Conservation (phyloP, 345 rosid species). For the Syzygium grande region DNA sequence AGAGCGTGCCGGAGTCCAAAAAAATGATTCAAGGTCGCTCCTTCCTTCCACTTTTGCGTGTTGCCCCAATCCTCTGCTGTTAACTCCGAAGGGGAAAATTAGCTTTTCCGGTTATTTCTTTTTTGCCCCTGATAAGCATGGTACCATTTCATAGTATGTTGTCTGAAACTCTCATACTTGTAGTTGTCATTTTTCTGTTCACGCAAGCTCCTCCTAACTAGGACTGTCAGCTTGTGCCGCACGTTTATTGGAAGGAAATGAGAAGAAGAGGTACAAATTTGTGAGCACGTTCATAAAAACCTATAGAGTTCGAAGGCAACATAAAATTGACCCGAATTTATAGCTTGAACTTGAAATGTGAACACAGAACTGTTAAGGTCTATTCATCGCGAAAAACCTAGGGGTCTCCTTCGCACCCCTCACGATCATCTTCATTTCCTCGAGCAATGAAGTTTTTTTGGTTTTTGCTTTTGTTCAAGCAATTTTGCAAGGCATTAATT, state of each 20-base stretch:
- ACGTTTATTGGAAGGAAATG: background rate
- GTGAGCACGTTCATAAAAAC: background rate
- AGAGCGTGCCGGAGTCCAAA: slow-evolving; percentile 49
- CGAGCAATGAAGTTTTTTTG: background rate
- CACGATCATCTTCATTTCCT: background rate
- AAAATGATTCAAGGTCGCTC: slow-evolving; percentile 62
- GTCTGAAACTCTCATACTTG: background rate
- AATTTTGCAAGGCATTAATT: background rate
- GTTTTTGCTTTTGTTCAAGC: background rate
- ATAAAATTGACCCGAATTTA: background rate
- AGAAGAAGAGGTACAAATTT: background rate
- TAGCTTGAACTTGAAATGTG: background rate
- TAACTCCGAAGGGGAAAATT: background rate
- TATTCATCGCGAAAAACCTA: background rate
- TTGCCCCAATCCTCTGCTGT: background rate
- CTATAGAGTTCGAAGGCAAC: background rate
- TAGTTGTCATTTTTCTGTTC: background rate
- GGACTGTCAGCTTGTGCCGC: background rate
- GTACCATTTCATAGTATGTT: background rate
- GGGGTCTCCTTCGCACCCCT: background rate
- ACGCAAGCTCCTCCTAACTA: background rate
- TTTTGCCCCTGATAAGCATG: background rate
- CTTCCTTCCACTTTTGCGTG: background rate
- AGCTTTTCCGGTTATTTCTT: background rate
- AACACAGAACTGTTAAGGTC: background rate